A percentile compares a stretch with the other conserved stretches of the same genome.
Evolutionary conservation across 2,329 filamentous ascomycete genomes (phyloP).

Genomic region (Fusarium abutilonis): DNA sequence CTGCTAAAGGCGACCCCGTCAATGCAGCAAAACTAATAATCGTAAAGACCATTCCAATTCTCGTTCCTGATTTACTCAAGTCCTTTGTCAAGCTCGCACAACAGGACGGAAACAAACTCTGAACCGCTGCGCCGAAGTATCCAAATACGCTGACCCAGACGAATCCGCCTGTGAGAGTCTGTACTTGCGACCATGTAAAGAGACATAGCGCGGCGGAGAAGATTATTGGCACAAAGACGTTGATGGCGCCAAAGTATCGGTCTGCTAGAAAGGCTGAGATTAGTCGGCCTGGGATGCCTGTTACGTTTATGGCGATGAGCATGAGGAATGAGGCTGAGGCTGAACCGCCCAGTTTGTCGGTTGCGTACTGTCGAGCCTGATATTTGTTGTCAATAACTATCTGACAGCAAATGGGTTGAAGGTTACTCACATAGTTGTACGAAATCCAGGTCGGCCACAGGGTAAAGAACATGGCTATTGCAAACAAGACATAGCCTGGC

Average conservation of each 20-base stretch:
- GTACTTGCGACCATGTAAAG: conserved; percentile 64
- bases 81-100: conserved; percentile 60
- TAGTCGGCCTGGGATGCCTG: conserved; percentile 65
- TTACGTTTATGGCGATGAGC: conserved; percentile 67
- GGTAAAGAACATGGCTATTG: conserved; percentile 50
- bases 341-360: conserved; percentile 56
- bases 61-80: conserved; percentile 62
- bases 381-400: neutral
- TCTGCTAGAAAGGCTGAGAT: conserved; percentile 66
- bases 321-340: conserved; percentile 65
- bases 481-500: conserved; percentile 53
- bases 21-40: conserved; percentile 64
- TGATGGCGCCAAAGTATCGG: conserved; percentile 62
- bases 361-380: conserved; percentile 53
- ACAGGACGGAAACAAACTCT: conserved; percentile 71
- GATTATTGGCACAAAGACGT: conserved; percentile 63
- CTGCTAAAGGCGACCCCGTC: conserved; percentile 64
- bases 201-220: conserved; percentile 58
- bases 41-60: conserved; percentile 70
- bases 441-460: conserved; percentile 63
- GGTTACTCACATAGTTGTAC: conserved; percentile 56
- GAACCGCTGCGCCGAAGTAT: conserved; percentile 69
- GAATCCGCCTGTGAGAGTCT: conserved; percentile 54
- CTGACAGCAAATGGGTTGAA: neutral
- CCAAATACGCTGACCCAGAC: conserved; percentile 72